Conservation (phyloP, 129 eudicot species). For the Chrysanthemum lavandulifolium region DNA sequence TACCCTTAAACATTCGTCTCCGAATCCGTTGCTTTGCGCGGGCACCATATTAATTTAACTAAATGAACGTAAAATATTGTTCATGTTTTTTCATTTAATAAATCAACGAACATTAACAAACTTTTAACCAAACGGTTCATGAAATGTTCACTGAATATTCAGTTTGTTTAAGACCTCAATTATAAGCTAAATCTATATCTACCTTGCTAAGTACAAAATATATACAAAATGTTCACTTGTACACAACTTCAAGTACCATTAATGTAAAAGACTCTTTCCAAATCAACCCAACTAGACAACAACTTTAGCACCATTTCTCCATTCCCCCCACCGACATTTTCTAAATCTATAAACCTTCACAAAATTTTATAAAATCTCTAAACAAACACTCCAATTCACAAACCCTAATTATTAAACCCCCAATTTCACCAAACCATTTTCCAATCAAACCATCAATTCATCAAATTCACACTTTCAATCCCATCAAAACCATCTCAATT, state of each 20-base stretch:
- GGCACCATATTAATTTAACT: too few species aligned
- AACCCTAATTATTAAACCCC: background rate
- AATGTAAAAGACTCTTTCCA: background rate
- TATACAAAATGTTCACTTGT: background rate
- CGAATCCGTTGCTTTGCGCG: too few species aligned
- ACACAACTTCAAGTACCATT: conserved; percentile 11
- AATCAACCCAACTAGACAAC: conserved; percentile 31
- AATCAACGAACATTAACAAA: too few species aligned
- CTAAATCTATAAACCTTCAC: conserved; percentile 13
- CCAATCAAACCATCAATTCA: background rate
- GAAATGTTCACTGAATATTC: too few species aligned
- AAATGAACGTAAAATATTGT: too few species aligned
- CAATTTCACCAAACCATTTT: background rate
- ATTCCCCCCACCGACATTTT: conserved; percentile 41
- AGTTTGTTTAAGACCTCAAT: too few species aligned
- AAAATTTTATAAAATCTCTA: background rate
- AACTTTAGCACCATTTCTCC: conserved; percentile 28
- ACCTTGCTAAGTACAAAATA: too few species aligned
- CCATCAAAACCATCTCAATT: background rate
- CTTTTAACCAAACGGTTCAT: too few species aligned
- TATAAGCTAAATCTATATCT: too few species aligned
- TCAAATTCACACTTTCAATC: background rate
- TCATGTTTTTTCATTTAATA: too few species aligned
- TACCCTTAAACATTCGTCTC: too few species aligned
- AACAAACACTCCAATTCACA: background rate